Evolutionary conservation across 371 early-diverging fungal genomes (phyloP), one percentile per base, ranked within the genome.

Genomic region (Massospora cicadina): DNA sequence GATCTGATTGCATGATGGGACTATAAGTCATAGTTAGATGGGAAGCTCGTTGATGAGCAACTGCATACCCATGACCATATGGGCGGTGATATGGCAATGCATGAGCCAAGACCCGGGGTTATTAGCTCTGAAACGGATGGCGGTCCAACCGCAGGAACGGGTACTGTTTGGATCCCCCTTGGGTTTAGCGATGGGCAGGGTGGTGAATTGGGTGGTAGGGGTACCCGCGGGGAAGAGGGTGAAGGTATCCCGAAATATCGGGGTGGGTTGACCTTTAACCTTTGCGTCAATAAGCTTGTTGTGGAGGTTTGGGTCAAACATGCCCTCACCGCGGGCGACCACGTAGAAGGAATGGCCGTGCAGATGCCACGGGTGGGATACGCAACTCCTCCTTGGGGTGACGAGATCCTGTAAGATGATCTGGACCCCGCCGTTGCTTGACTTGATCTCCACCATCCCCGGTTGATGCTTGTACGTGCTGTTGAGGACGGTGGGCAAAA

Each of bases 31-130:
- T n/a, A n/a, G 60, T 17, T 59, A 13, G 10, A 2, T 29, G 29
- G 60, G 60, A 12, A 12, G 26, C 26, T 59, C 60, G 29, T 25
- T 28, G 33, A 62, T 2, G 7, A 62, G 30, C n/a, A 73, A 72
- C 24, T 72, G 71, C 77, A 77, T 79, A 7, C 79, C 79, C 26
- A 71, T 67, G 56, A 74, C 70, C 63, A 79, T 73, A 60, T 79
- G 79, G 54, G 67, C 69, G 5, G 74, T 69, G 2, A 79, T 75
- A 61, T 79, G 79, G 64, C 79, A 79, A 54, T 79, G 79, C 64
- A 79, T 76, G 1, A 76, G 29, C 79, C 79, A 79, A 55, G 74
- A 73, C 1, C 79, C 79, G 65, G 72, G 75, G 64, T 79, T 79
- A 55, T 79, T 76, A 1, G 79, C 63, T 3, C 27, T 54, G 59